Evolutionary conservation across 352 stramenopile species (phyloP).

Genomic region (Globisporangium nagaii): DNA sequence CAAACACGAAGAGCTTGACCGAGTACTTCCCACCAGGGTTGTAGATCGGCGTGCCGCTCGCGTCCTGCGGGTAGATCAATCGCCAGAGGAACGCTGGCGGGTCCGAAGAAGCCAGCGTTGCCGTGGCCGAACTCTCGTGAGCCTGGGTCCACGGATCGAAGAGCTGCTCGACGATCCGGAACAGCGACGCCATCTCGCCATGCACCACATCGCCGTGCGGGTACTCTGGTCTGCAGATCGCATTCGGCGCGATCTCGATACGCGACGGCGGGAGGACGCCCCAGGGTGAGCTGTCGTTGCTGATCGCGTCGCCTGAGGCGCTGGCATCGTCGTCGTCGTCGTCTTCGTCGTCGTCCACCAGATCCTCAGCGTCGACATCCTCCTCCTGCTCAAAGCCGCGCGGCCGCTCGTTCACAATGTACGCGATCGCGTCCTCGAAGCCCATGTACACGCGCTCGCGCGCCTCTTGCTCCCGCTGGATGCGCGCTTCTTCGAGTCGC

Average conservation of each 20-base stretch:
- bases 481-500: slow-evolving; percentile 47
- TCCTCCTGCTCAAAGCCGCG: slow-evolving; percentile 43
- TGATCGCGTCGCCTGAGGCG: neutral
- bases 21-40: slow-evolving; percentile 74
- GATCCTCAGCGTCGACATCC: slow-evolving; percentile 53
- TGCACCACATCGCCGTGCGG: slow-evolving; percentile 67
- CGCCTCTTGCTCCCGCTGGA: slow-evolving; percentile 40
- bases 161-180: slow-evolving; percentile 61
- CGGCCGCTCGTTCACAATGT: slow-evolving; percentile 66
- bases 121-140: neutral
- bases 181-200: slow-evolving; percentile 57
- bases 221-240: slow-evolving; percentile 44
- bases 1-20: slow-evolving; percentile 63
- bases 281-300: slow-evolving; percentile 40
- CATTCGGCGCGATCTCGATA: slow-evolving; percentile 55
- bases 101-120: neutral
- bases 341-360: slow-evolving; percentile 69
- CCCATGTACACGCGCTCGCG: slow-evolving; percentile 54
- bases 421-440: slow-evolving; percentile 70
- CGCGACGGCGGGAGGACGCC: slow-evolving; percentile 40
- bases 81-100: slow-evolving; percentile 54
- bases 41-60: slow-evolving; percentile 35
- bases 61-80: slow-evolving; percentile 68
- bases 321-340: slow-evolving; percentile 31
- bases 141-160: slow-evolving; percentile 14